A percentile compares a stretch with the other conserved stretches of the same genome.
phyloP scores from a whole-genome alignment of 768 basidiomycete species.

The Dacryopinax spathularia region DNA sequence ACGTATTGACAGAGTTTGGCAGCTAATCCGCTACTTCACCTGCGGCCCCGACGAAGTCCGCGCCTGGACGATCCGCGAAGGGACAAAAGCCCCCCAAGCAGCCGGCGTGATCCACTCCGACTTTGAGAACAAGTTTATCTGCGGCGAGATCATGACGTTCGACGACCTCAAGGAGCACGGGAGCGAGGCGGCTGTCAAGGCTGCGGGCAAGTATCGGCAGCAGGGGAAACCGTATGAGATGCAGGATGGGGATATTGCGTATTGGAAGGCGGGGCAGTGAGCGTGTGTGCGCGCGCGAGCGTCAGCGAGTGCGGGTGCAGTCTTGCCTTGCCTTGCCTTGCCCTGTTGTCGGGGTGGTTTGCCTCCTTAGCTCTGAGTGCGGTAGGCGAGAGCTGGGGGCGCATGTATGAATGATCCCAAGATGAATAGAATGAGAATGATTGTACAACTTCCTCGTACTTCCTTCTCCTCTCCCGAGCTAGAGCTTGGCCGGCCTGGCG shows the following conservation, averaged over 20 bases:
- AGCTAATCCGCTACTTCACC: conserved; percentile 94
- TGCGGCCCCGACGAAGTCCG: conserved; percentile 94
- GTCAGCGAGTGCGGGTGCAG: too few species aligned
- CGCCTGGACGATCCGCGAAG: conserved; percentile 92
- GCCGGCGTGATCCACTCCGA: conserved; percentile 98
- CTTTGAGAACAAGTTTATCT: conserved; percentile 96
- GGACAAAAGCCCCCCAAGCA: conserved; percentile 90
- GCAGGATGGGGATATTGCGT: conserved; percentile 80
- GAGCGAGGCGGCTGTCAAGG: conserved; percentile 81
- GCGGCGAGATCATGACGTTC: conserved; percentile 91
- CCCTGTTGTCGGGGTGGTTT: too few species aligned
- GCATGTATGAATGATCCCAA: neutral
- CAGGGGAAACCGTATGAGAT: conserved; percentile 97
- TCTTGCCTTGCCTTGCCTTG: neutral
- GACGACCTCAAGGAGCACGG: conserved; percentile 84
- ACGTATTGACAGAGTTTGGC: too few species aligned
- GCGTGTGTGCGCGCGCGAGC: too few species aligned
- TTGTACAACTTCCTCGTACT: neutral
- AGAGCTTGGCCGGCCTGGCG: neutral
- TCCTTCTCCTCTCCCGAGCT: neutral
- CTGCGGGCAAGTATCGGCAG: conserved; percentile 81
- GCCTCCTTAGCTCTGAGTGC: too few species aligned
- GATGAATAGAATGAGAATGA: neutral
- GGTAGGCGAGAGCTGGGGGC: neutral
- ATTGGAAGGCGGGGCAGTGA: conserved; percentile 69